A percentile compares a stretch with the other conserved stretches of the same genome.
These are phyloP conservation scores for Linnemannia hyalina DNA, from an alignment of 192 early-diverging fungal genomes.

Conservation along the genomic window DNA sequence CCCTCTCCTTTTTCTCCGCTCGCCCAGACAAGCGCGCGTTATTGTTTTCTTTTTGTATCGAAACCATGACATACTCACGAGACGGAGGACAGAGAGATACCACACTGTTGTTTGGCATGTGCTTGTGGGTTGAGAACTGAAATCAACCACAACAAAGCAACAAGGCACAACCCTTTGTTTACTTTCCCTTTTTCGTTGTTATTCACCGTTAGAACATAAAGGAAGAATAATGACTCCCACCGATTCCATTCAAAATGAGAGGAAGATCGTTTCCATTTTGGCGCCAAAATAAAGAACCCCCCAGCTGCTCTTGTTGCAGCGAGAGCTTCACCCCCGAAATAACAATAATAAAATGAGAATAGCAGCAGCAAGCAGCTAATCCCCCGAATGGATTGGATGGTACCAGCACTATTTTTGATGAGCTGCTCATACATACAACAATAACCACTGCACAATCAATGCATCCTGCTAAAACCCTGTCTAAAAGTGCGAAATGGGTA, in stretches of 20 bases:
- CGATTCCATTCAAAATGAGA: background rate
- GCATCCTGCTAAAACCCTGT: no score
- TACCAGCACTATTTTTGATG: no score
- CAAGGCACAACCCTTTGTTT: background rate
- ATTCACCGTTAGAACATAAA: background rate
- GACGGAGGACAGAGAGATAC: background rate
- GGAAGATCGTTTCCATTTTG: constrained; percentile 3
- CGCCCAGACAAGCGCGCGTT: background rate
- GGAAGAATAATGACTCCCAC: background rate
- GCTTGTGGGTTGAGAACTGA: constrained; percentile 10
- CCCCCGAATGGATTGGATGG: no score
- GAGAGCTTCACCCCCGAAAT: no score
- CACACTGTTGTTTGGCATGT: background rate
- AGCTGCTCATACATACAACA: no score
- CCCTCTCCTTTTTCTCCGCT: background rate
- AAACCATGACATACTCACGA: background rate
- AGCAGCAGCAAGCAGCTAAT: no score
- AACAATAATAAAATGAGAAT: no score
- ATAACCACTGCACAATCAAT: no score
- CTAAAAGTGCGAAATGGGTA: no score
- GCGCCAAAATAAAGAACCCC: background rate
- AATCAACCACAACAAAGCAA: background rate
- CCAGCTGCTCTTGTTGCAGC: no score
- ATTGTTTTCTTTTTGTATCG: background rate
- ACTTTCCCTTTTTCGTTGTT: background rate